Evolutionary conservation across 768 basidiomycete species (phyloP), one percentile per base, ranked within the genome.

Genomic region (Tephrocybe sp.): DNA sequence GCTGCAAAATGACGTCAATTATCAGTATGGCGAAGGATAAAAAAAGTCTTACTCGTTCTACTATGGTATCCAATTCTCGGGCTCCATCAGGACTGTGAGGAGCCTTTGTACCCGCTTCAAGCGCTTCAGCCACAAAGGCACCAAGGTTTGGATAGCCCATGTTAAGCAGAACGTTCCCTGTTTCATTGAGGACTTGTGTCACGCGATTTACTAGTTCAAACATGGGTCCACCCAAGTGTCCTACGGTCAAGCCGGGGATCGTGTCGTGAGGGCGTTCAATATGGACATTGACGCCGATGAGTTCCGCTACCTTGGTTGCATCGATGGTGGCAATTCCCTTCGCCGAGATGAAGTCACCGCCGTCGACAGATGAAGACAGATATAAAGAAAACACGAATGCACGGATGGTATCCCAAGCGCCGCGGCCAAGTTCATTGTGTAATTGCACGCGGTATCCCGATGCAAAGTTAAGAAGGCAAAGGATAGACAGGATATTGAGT

Each of bases 371-470:
- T 3, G 86, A 84, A 22, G 80, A 75, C 54, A 94, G 73, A 66
- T 85, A 91, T 55, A 91, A 67, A 12, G 82, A 77, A 58, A 92
- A 82, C 24, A 80, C 73, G 43, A 94, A 77, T 2, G 82, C 84
- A 44, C 86, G 78, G 59, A 93, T 88, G 47, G 80, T 82, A 64
- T 94, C 88, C 78, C 84, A 92, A 53, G 90, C 89, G 18, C 91
- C 91, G 34, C 89, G 82, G 12, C 84, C 82, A 2, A 86, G 86
- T 48, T 81, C 79, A 12, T 68, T 66, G 64, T 89, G 90, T 31
- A 94, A 75, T 4, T 85, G 80, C 4, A 75, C 71, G 21, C 89
- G 86, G 64, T 88, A 94, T 29, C 88, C 88, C 1, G 88, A 89
- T 4, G 78, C 88, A 63, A 94, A 90, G 64, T 93, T 93, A 27